Evolutionary conservation across 202 grass and related monocot species (phyloP), one percentile per base, ranked within the genome.

Genomic region (Cymbopogon flexuosus): DNA sequence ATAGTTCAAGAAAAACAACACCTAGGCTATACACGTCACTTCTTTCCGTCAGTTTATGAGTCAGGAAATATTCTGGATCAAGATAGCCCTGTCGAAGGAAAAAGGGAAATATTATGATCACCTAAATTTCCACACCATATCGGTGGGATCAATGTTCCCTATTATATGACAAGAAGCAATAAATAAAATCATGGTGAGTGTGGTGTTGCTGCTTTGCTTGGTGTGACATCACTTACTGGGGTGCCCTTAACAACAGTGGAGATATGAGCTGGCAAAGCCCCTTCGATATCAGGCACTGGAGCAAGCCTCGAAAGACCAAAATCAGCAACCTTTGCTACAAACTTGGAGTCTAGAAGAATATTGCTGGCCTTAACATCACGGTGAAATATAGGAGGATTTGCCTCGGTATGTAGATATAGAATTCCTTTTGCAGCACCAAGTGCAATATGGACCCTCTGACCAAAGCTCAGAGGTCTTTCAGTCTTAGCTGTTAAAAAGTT

Each of bases 321-420:
- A 85, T 99, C 96, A 66, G 96, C 96, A 46, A 99, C 92, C 82
- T 99, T 99, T 0, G 92, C 87, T 56, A 90, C 78, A 73, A 99
- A 99, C 30, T 96, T 99, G 11, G 60, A 83, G 43, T 99, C 92
- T 83, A 99, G 46, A 67, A 99, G 78, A 72, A 99, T 99, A 71
- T 99, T 99, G 73, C 87, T 99, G 73, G 96, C 90, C 83, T 99
- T 99, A 63, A 99, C 85, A 76, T 99, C 96, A 80, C 96, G 92
- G 62, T 99, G 96, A 73, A 87, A 99, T 88, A 99, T 96, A 23
- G 96, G 96, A 79, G 92, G 96, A 82, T 99, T 43, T 76, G 96
- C 96, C 73, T 99, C 96, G 9, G 84, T 95, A 40, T 99, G 96
- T 36, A 99, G 69, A 85, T 96, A 99, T 31, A 99, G 83, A 61